Conservation (phyloP, 352 stramenopile genomes). For the Globisporangium recalcitrans region DNA sequence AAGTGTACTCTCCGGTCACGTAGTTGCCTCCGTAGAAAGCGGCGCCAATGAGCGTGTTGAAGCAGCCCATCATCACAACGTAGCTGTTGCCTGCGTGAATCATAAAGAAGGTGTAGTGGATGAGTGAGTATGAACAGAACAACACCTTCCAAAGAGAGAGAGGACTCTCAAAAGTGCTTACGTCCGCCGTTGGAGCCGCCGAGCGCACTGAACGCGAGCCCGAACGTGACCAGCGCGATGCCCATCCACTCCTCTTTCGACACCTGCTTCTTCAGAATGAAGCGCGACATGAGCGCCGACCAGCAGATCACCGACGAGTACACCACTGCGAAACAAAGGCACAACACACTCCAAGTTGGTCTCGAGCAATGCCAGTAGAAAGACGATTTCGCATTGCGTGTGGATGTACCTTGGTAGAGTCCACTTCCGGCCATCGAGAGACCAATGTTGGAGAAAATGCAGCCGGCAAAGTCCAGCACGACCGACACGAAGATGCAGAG, state of each 20-base stretch:
- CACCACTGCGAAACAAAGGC: slow-evolving; percentile 26
- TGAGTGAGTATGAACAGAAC: background rate
- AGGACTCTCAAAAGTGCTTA: slow-evolving; percentile 4
- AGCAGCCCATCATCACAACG: slow-evolving; percentile 79
- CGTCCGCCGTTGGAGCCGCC: slow-evolving; percentile 57
- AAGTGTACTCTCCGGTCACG: slow-evolving; percentile 75
- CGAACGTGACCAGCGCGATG: slow-evolving; percentile 81
- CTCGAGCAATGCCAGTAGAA: background rate
- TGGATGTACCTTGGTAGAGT: slow-evolving; percentile 50
- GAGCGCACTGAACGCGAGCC: slow-evolving; percentile 73
- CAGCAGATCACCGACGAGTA: slow-evolving; percentile 87
- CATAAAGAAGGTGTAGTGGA: slow-evolving; percentile 3
- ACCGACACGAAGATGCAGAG: slow-evolving; percentile 63
- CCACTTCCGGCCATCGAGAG: slow-evolving; percentile 79
- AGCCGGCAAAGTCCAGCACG: slow-evolving; percentile 76
- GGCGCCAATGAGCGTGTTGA: slow-evolving; percentile 76
- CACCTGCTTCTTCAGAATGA: slow-evolving; percentile 72
- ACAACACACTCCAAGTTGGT: background rate
- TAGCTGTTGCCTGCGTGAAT: slow-evolving; percentile 34
- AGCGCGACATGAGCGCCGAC: slow-evolving; percentile 74
- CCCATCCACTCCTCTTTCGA: slow-evolving; percentile 72
- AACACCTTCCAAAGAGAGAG: background rate
- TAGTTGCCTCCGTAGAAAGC: slow-evolving; percentile 86
- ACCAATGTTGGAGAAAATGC: slow-evolving; percentile 81
- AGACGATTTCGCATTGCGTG: background rate